phyloP scores from a whole-genome alignment of 108 stramenopile species.

The Licmophora abbreviata region DNA sequence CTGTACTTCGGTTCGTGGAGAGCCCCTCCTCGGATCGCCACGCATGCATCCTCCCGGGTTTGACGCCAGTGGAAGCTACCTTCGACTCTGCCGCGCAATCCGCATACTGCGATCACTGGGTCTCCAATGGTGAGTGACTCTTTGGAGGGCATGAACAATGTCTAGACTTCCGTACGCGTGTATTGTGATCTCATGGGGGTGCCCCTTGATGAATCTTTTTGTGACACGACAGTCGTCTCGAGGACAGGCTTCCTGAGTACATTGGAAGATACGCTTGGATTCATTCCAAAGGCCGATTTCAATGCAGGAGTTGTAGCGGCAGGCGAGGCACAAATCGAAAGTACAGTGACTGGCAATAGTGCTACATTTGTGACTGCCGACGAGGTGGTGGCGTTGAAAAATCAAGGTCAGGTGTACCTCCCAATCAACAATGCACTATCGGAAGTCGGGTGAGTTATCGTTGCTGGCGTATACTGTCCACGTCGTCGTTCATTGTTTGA shows the following conservation, averaged over 20 bases:
- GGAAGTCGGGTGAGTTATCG: constrained; percentile 63
- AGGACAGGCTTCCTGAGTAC: constrained; percentile 75
- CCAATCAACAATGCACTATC: constrained; percentile 88
- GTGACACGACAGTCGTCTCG: too few species aligned
- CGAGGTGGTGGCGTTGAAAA: constrained; percentile 34
- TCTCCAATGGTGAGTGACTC: too few species aligned
- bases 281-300: constrained; percentile 82
- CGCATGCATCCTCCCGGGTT: constrained; percentile 48
- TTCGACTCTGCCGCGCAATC: constrained; percentile 46
- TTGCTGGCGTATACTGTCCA: constrained; percentile 1
- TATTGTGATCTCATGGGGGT: too few species aligned
- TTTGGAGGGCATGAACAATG: background rate
- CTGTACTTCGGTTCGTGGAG: constrained; percentile 70
- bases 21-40: background rate
- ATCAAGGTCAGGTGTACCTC: constrained; percentile 84
- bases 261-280: constrained; percentile 69
- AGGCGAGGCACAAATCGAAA: constrained; percentile 86
- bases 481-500: constrained; percentile 3
- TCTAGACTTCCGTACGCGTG: too few species aligned
- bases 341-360: constrained; percentile 79
- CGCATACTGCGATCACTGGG: constrained; percentile 89
- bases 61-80: constrained; percentile 39
- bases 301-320: constrained; percentile 90
- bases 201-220: too few species aligned
- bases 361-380: constrained; percentile 32